Percentiles rank a stretch among this genome's conserved stretches.
These are phyloP conservation scores for Dioszegia crocea DNA, from an alignment of 768 basidiomycete species.

Conservation along the genomic window DNA sequence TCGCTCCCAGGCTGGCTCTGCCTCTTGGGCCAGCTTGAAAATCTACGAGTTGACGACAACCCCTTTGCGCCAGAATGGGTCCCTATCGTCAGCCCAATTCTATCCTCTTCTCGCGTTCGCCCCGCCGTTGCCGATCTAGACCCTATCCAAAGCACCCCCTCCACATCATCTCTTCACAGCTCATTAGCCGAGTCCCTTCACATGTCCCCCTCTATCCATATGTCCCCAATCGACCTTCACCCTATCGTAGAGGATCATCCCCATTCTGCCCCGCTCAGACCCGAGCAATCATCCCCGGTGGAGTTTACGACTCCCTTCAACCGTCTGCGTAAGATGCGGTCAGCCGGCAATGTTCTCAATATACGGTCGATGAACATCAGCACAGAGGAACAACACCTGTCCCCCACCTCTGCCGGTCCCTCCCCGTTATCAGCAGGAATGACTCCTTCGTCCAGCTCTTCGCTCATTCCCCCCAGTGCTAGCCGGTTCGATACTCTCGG, in stretches of 20 bases:
- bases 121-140: constrained; percentile 49
- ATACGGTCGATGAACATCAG: not conserved
- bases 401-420: not conserved
- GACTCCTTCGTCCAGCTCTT: not conserved
- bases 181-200: constrained; percentile 19
- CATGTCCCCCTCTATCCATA: too few species aligned
- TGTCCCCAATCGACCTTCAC: too few species aligned
- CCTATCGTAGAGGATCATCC: constrained; percentile 3
- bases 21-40: constrained; percentile 72
- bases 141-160: too few species aligned
- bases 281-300: not conserved
- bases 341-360: constrained; percentile 6
- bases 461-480: too few species aligned
- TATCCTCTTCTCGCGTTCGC: constrained; percentile 55
- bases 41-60: constrained; percentile 87
- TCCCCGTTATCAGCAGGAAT: not conserved
- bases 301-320: not conserved
- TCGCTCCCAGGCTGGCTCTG: constrained; percentile 93
- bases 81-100: constrained; percentile 76
- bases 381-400: not conserved
- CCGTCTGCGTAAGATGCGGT: constrained; percentile 8
- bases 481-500: not conserved
- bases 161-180: not conserved
- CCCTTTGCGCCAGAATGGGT: constrained; percentile 94
- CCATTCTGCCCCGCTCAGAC: not conserved